These are phyloP conservation scores for Camellia oleifera DNA, from an alignment of 179 eudicot genomes.

Conservation along the genomic window DNA sequence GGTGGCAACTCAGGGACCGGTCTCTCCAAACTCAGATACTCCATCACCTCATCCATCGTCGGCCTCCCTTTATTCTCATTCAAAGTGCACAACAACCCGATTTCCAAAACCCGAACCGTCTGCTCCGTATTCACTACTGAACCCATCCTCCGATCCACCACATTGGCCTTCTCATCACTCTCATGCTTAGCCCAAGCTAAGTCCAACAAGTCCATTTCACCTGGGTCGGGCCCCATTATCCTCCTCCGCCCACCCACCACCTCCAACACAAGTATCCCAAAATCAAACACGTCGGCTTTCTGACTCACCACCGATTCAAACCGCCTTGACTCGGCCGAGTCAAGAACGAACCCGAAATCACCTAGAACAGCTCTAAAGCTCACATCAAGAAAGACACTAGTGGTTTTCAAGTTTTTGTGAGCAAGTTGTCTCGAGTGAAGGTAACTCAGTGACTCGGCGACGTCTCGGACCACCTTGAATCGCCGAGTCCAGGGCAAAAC, in stretches of 20 bases:
- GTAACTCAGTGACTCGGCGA: constrained; percentile 54
- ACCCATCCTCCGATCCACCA: constrained; percentile 69
- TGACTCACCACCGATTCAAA: constrained; percentile 50
- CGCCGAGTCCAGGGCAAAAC: constrained; percentile 74
- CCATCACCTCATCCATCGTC: constrained; percentile 47
- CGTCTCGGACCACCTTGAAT: constrained; percentile 61
- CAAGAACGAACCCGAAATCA: constrained; percentile 53
- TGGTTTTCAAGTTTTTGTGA: constrained; percentile 63
- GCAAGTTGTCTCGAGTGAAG: constrained; percentile 63
- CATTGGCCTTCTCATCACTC: constrained; percentile 37
- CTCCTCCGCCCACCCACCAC: constrained; percentile 59
- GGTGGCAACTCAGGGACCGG: constrained; percentile 52
- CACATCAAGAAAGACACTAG: constrained; percentile 64
- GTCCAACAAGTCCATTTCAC: constrained; percentile 53
- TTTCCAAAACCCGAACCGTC: constrained; percentile 54
- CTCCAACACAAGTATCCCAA: constrained; percentile 57
- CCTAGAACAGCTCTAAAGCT: constrained; percentile 67
- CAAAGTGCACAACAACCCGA: constrained; percentile 67
- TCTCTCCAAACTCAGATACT: constrained; percentile 35
- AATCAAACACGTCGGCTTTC: constrained; percentile 63
- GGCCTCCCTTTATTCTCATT: constrained; percentile 71
- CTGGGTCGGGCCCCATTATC: constrained; percentile 29
- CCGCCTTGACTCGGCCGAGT: constrained; percentile 38
- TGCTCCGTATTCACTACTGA: constrained; percentile 47
- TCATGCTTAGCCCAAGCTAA: constrained; percentile 72